Evolutionary conservation across 2,329 filamentous ascomycete genomes (phyloP), one percentile per base, ranked within the genome.

Genomic region (Talaromyces sp.): DNA sequence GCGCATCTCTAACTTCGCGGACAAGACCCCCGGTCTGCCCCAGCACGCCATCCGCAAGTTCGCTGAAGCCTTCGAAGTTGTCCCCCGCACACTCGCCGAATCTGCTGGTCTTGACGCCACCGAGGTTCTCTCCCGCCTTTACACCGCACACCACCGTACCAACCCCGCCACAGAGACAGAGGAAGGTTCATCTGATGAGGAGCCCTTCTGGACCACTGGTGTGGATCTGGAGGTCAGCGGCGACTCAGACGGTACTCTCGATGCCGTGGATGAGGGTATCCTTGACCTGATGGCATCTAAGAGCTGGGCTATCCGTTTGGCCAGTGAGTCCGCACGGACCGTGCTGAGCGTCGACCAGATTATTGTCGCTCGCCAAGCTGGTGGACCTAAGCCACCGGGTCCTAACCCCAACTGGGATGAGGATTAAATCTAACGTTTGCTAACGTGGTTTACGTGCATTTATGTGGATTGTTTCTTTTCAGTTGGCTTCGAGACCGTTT

Each of bases 41-140:
- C 94, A 99, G 75, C 95, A 99, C 74, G 91, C 93, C 24, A 99
- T 99, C 78, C 89, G 92, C 76, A 97, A 97, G 79, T 99, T 87
- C 72, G 94, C 89, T 48, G 93, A 99, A 77, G 93, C 94, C 8
- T 99, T 99, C 66, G 94, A 99, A 79, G 93, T 99, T 45, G 88
- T 99, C 48, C 93, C 94, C 17, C 87, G 94, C 62, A 96, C 91
- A 14, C 81, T 99, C 51, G 94, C 95, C 46, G 94, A 99, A 77
- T 96, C 90, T 64, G 93, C 92, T 40, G 94, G 94, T 61, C 83
- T 99, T 19, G 94, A 99, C 70, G 94, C 94, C 52, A 99, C 94
- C n/a, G 94, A 97, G 75, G 88, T 97, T 47, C 81, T 99, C 54
- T 94, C 91, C 67, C 87, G 88, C 68, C 80, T 99, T 55, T 99